A percentile compares a stretch with the other conserved stretches of the same genome.
Conservation (phyloP, 768 basidiomycete genomes). For the Botryobasidium botryosum region DNA sequence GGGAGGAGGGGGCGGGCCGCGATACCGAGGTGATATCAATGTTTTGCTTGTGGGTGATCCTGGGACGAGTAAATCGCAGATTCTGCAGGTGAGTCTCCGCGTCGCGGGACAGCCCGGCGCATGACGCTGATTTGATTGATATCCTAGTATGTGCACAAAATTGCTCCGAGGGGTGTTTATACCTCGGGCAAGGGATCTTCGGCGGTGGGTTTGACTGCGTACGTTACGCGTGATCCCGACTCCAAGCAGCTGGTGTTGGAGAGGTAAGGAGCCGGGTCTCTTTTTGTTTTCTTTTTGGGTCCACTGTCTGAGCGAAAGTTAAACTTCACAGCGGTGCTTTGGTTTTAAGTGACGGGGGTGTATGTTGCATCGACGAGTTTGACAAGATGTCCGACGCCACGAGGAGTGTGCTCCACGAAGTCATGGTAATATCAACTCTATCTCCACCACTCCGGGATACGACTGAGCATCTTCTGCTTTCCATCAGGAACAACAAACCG, state of each 20-base stretch:
- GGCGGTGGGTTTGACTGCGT: constrained; percentile 95
- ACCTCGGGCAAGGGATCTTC: constrained; percentile 97
- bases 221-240: constrained; percentile 95
- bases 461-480: not conserved
- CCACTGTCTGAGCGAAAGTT: not conserved
- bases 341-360: constrained; percentile 88
- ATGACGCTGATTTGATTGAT: constrained; percentile 1
- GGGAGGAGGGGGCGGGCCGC: constrained; percentile 87
- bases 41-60: constrained; percentile 95
- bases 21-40: constrained; percentile 97
- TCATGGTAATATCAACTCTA: constrained; percentile 31
- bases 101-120: not conserved
- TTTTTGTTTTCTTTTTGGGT: not conserved
- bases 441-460: not conserved
- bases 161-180: constrained; percentile 93
- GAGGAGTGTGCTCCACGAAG: constrained; percentile 31
- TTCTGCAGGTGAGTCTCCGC: constrained; percentile 48
- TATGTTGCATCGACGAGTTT: constrained; percentile 98
- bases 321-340: constrained; percentile 56
- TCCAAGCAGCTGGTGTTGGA: constrained; percentile 96
- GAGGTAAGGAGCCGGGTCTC: constrained; percentile 34
- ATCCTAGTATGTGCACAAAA: constrained; percentile 89
- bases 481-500: constrained; percentile 40
- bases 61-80: constrained; percentile 92
- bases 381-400: constrained; percentile 35